Evolutionary conservation across 2,329 filamentous ascomycete species (phyloP).

Genomic region (Thelonectria rubi): DNA sequence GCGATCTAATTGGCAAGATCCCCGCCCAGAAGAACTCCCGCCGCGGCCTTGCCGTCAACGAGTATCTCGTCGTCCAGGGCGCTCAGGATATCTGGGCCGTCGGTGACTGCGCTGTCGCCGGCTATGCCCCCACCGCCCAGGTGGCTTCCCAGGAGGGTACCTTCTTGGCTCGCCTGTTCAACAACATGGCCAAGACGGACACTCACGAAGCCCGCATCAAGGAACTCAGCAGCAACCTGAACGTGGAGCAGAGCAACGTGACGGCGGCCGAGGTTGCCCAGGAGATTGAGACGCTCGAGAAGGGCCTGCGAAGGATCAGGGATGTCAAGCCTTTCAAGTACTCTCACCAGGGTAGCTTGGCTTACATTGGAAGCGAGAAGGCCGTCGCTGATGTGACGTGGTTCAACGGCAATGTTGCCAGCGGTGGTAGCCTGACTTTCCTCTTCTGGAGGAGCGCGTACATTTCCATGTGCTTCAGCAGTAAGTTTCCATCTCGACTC

Average conservation of each 20-base stretch:
- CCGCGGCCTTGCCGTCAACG: conserved; percentile 94
- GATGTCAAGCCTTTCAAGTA: conserved; percentile 98
- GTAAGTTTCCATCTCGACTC: conserved; percentile 65
- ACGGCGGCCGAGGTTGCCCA: conserved; percentile 69
- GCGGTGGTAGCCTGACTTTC: conserved; percentile 92
- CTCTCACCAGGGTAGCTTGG: conserved; percentile 94
- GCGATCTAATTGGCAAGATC: conserved; percentile 90
- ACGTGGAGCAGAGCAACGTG: conserved; percentile 65
- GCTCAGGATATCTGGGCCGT: conserved; percentile 98
- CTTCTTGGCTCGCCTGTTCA: conserved; percentile 95
- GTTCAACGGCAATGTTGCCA: conserved; percentile 96
- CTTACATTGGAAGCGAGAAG: conserved; percentile 98
- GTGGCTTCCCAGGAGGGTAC: conserved; percentile 94
- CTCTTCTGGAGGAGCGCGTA: conserved; percentile 99
- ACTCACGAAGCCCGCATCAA: conserved; percentile 79
- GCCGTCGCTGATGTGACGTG: conserved; percentile 97
- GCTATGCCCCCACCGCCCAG: conserved; percentile 97
- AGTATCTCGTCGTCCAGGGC: conserved; percentile 98
- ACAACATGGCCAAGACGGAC: conserved; percentile 98
- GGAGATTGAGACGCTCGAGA: conserved; percentile 88
- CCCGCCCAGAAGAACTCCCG: conserved; percentile 95
- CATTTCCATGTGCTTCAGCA: conserved; percentile 99
- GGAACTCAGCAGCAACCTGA: conserved; percentile 70
- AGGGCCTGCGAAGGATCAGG: conserved; percentile 87
- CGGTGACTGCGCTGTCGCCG: conserved; percentile 95